These are phyloP conservation scores for Glomus cerebriforme DNA, from an alignment of 192 early-diverging fungal genomes.

Conservation along the genomic window DNA sequence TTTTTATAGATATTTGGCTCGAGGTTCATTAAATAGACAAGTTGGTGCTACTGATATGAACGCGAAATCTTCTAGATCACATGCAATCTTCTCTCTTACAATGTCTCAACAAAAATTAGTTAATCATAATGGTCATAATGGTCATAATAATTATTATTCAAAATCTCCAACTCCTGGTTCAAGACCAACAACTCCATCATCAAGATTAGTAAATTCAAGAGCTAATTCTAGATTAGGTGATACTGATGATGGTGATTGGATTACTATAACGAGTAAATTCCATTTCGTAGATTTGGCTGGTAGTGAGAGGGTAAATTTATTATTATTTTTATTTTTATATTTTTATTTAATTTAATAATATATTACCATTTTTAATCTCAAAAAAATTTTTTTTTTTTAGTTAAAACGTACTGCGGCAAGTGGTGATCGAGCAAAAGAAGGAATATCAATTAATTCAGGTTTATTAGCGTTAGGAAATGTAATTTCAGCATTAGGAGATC, in stretches of 20 bases:
- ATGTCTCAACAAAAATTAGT: constrained; percentile 74
- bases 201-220: constrained; percentile 14
- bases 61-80: constrained; percentile 88
- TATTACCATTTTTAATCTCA: not conserved
- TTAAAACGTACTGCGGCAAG: constrained; percentile 92
- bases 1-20: constrained; percentile 51
- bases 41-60: constrained; percentile 98
- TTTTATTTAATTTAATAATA: not conserved
- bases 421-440: constrained; percentile 92
- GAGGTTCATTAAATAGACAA: constrained; percentile 76
- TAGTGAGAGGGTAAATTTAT: constrained; percentile 69
- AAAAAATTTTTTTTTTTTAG: constrained; percentile 23
- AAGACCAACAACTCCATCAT: constrained; percentile 12
- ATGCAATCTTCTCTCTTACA: constrained; percentile 95
- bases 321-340: not conserved
- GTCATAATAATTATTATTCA: no score
- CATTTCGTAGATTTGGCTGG: constrained; percentile 99
- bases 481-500: constrained; percentile 92
- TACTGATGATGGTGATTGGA: constrained; percentile 57
- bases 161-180: constrained; percentile 26
- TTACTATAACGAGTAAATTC: constrained; percentile 82
- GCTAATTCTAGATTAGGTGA: constrained; percentile 14
- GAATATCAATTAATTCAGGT: constrained; percentile 96
- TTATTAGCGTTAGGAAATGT: constrained; percentile 96
- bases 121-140: constrained; percentile 25